A percentile compares a stretch with the other conserved stretches of the same genome.
Evolutionary conservation across 108 stramenopile species (phyloP).

Genomic region (Chaetoceros tenuissimus): DNA sequence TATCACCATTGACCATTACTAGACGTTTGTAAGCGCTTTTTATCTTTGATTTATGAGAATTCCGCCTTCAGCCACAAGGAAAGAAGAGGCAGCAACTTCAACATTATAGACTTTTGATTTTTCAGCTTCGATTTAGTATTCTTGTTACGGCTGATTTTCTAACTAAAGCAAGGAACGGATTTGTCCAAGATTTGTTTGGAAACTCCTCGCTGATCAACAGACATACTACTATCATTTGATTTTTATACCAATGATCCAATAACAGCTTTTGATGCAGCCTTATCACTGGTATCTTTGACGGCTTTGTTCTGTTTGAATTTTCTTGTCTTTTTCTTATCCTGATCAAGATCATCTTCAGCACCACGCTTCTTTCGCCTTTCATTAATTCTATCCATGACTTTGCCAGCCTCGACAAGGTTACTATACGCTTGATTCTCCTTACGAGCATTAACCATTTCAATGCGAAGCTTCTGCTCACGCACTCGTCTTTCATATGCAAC

Average conservation of each 20-base stretch:
- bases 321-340: slow-evolving; percentile 15
- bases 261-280: slow-evolving; percentile 43
- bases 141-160: too few relatives aligned
- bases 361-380: slow-evolving; percentile 73
- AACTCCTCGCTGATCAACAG: too few relatives aligned
- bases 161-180: too few relatives aligned
- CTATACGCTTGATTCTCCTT: slow-evolving; percentile 86
- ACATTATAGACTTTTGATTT: too few relatives aligned
- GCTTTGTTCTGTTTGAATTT: slow-evolving; percentile 24
- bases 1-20: too few relatives aligned
- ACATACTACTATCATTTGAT: too few relatives aligned
- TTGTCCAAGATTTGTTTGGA: too few relatives aligned
- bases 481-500: slow-evolving; percentile 93
- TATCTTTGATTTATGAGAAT: too few relatives aligned
- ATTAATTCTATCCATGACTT: slow-evolving; percentile 80
- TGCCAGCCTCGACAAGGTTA: slow-evolving; percentile 86
- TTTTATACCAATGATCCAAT: slow-evolving; percentile 28
- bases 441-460: slow-evolving; percentile 85
- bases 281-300: slow-evolving; percentile 27
- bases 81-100: too few relatives aligned
- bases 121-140: too few relatives aligned
- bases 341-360: slow-evolving; percentile 14
- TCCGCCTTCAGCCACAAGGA: too few relatives aligned
- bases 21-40: too few relatives aligned
- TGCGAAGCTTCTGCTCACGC: slow-evolving; percentile 80